phyloP scores from a whole-genome alignment of 345 rosid genomes.

The Lepidium africanum region DNA sequence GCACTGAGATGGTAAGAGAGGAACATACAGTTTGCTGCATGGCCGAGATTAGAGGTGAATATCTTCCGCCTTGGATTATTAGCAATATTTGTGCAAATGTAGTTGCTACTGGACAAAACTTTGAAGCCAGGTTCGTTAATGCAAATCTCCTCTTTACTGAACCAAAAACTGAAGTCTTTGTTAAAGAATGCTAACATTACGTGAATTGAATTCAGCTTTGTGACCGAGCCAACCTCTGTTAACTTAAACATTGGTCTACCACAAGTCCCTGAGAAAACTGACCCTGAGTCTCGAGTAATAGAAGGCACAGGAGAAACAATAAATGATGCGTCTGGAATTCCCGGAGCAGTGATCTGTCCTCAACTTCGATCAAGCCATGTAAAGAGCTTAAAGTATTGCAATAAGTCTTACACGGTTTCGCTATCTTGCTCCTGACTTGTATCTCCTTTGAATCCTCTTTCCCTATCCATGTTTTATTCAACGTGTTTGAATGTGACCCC shows the following conservation, averaged over 20 bases:
- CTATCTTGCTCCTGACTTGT: constrained; percentile 46
- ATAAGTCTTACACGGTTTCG: constrained; percentile 52
- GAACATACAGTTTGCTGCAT: constrained; percentile 36
- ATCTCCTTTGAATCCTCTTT: neutral
- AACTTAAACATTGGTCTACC: constrained; percentile 71
- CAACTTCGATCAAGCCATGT: constrained; percentile 46
- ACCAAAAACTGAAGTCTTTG: neutral
- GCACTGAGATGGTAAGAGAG: constrained; percentile 49
- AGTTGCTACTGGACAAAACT: constrained; percentile 47
- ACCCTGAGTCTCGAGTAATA: constrained; percentile 19
- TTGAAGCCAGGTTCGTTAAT: constrained; percentile 64
- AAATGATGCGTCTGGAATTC: constrained; percentile 32
- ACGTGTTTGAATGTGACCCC: neutral
- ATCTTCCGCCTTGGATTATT: constrained; percentile 82
- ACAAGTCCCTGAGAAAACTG: constrained; percentile 23
- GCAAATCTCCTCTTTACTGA: neutral
- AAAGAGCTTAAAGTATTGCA: constrained; percentile 58
- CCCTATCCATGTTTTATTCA: neutral
- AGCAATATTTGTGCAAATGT: constrained; percentile 54
- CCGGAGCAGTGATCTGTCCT: constrained; percentile 43
- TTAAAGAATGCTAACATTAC: neutral
- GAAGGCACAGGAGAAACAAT: constrained; percentile 24
- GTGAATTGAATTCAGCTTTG: constrained; percentile 44
- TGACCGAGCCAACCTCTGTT: constrained; percentile 52
- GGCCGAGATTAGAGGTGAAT: constrained; percentile 60